Evolutionary conservation across 257 asterid species (phyloP), one percentile per base, ranked within the genome.

Genomic region (Salvia rosmarinus): DNA sequence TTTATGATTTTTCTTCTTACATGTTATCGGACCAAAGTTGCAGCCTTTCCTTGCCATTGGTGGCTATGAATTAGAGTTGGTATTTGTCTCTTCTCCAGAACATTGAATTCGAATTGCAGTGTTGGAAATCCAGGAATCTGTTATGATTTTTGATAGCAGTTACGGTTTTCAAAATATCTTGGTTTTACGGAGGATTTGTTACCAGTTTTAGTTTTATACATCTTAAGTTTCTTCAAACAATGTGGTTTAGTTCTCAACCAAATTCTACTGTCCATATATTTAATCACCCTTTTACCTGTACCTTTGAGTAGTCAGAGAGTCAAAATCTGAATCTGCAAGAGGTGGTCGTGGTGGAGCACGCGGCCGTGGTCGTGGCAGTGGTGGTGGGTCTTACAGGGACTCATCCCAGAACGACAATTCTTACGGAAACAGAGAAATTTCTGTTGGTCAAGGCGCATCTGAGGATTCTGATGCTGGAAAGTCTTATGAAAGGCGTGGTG

Each of bases 271-370:
- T 59, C 25, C 49, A 28, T 14, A 2, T 19, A 50, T 56, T 55
- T 0, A 40, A 50, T 9, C 9, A 28, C 60, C 28, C 9, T 9
- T 46, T 47, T 25, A 25, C 30, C 52, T 75, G 62, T 52, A 74
- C 37, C 19, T 67, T 46, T 73, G 76, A 60, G 72, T 46, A 93
- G 98, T 86, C 66, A 82, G 87, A 72, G 98, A 90, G 54, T 81
- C 86, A 30, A 93, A 66, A 69, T 40, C 82, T 72, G 97, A 93
- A 35, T 64, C 64, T 72, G 77, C 75, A 2, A 89, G 88, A 76
- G 89, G 90, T 32, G 90, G 86, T 37, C 88, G 87, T 21, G 84
- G 79, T 17, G 90, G 89, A 59, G 97, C 89, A 2, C 93, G 89
- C 21, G 83, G 86, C 20, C 91, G 90, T 19, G 92, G 89, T 1